phyloP scores from a whole-genome alignment of 495 filamentous ascomycete genomes.

The Penicillium paxilli region DNA sequence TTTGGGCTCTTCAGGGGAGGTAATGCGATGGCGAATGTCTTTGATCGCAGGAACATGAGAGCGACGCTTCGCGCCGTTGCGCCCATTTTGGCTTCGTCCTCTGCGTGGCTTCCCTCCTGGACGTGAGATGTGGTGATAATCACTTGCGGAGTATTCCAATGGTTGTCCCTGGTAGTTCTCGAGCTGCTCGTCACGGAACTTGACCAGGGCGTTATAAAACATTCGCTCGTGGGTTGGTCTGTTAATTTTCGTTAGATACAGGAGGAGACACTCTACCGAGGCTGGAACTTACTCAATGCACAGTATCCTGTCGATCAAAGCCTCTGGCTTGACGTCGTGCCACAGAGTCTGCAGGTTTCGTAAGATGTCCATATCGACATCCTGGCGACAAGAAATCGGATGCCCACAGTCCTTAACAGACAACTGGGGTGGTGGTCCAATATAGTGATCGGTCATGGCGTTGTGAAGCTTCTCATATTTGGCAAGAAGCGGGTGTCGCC shows the following conservation, averaged over 20 bases:
- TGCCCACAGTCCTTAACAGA: constrained; percentile 54
- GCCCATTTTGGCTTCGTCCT: constrained; percentile 16
- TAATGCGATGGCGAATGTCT: constrained; percentile 46
- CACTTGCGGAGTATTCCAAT: constrained; percentile 77
- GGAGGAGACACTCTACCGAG: neutral
- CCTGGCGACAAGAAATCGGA: constrained; percentile 47
- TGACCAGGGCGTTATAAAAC: constrained; percentile 82
- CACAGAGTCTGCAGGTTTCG: constrained; percentile 84
- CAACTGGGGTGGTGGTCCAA: constrained; percentile 55
- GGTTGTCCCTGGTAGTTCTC: constrained; percentile 78
- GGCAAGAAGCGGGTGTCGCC: constrained; percentile 76
- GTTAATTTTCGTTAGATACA: neutral
- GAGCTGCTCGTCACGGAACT: constrained; percentile 75
- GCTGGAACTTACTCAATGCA: constrained; percentile 62
- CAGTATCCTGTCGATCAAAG: constrained; percentile 64
- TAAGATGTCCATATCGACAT: constrained; percentile 77
- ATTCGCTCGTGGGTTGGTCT: constrained; percentile 86
- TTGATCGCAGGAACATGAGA: constrained; percentile 75
- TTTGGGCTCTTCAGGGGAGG: constrained; percentile 47
- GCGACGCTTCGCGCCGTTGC: constrained; percentile 50
- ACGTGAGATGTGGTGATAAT: constrained; percentile 77
- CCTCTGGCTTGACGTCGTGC: constrained; percentile 76
- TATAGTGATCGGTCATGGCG: constrained; percentile 46
- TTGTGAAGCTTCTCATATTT: constrained; percentile 72
- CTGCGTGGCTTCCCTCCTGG: constrained; percentile 14